Base-by-base conservation (phyloP, 768 basidiomycete species). In the Wakefieldia striispora region DNA sequence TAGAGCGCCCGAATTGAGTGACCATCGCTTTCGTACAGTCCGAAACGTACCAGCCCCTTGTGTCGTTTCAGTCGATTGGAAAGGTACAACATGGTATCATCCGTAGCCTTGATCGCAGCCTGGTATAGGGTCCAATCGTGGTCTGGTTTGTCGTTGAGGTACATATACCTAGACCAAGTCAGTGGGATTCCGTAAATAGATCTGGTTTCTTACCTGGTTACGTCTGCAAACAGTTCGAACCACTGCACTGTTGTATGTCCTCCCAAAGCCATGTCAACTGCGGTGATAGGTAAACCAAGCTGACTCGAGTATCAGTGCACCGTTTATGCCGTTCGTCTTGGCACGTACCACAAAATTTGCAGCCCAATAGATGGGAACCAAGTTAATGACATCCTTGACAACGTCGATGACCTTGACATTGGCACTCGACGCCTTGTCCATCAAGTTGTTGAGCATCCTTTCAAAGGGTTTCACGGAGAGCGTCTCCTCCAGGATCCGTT, bases 311-410 rank as follows among this genome's bases (percentile, higher is more conserved):
- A 27, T 40, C 38, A 47, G 36, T 7, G 33, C 13, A 37, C 12
- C 8, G 34, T 27, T n/a, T 13, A 29, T 12, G 24, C 2, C 4
- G 19, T 38, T 33, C 31, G 16, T 6, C 29, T 14, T 23, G 14
- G 9, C 9, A 54, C 83, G 55, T 51, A 87, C 86, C 49, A 86
- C 67, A 45, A 78, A 61, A 27, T 77, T 70, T 10, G 76, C 75
- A 24, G 83, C 72, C 84, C 83, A 89, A 50, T 79, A 73, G 5
- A 84, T 63, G 0, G 86, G 80, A 34, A 85, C 50, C 23, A 75
- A 60, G 53, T 88, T 84, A 58, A 86, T 77, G 19, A 89, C 85
- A 55, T 89, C 83, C 36, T 70, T 71, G 7, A 88, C 77, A 33
- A 89, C 74, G 59, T 90, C 84, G 19, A 88, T 62, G 43, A 64